Percentiles rank a stretch among this genome's conserved stretches.
These are phyloP conservation scores for Chlorella sp. DNA, from an alignment of 139 green algal species.

Conservation along the genomic window DNA sequence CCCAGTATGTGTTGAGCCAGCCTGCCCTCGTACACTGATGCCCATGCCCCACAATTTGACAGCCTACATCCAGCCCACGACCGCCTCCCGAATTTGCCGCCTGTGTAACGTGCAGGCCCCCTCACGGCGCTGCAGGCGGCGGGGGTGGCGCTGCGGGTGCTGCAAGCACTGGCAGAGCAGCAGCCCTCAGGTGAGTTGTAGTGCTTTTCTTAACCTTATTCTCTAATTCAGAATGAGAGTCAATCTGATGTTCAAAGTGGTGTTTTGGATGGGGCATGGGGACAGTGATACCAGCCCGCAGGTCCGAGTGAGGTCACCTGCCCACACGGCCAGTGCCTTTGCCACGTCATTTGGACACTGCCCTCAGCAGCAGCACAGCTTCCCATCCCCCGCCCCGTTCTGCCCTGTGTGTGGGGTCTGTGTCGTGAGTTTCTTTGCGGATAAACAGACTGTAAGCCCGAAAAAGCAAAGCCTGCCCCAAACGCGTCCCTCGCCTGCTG, in stretches of 20 bases:
- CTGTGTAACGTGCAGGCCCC: conserved; percentile 21
- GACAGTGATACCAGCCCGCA: too few species aligned
- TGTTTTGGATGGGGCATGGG: too few species aligned
- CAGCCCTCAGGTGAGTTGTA: conserved; percentile 49
- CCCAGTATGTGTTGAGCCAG: too few species aligned
- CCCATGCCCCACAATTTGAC: too few species aligned
- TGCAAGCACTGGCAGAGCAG: conserved; percentile 71
- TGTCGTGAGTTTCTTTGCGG: too few species aligned
- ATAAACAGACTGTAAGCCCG: too few species aligned
- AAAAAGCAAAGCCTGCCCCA: background rate
- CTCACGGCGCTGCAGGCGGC: conserved; percentile 43
- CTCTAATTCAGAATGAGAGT: too few species aligned
- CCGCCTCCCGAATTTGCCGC: background rate
- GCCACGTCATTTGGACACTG: background rate
- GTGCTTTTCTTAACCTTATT: too few species aligned
- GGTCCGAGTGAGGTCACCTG: background rate
- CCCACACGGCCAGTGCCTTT: too few species aligned
- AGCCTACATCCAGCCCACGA: background rate
- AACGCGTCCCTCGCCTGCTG: background rate
- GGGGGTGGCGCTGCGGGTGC: conserved; percentile 54
- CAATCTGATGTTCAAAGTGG: too few species aligned
- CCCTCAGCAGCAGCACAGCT: background rate
- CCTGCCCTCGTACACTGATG: too few species aligned
- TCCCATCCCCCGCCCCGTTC: background rate
- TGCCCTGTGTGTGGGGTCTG: too few species aligned